Percentiles rank a stretch among this genome's conserved stretches.
phyloP scores from a whole-genome alignment of 495 filamentous ascomycete species.

The Penicillium fimorum region DNA sequence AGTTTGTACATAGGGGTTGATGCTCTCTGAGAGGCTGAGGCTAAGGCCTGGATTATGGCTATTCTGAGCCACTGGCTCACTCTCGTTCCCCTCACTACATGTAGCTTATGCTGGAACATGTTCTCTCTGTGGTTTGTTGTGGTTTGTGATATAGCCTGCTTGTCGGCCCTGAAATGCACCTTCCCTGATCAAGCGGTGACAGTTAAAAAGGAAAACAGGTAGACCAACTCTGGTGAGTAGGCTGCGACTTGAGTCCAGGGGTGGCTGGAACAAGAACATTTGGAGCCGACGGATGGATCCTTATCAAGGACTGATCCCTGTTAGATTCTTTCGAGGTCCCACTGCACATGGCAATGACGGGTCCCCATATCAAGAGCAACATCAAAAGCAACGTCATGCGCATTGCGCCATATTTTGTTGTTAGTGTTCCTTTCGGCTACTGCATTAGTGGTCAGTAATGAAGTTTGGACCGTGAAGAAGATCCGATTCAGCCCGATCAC shows the following conservation, averaged over 20 bases:
- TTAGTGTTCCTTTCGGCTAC: neutral
- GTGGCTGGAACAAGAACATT: neutral
- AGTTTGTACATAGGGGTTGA: too few relatives aligned
- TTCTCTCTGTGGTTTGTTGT: too few relatives aligned
- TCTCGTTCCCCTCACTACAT: neutral
- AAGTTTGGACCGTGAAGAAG: too few relatives aligned
- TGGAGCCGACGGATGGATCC: neutral
- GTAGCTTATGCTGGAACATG: too few relatives aligned
- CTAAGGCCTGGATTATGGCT: neutral
- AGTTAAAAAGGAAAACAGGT: neutral
- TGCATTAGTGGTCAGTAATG: neutral
- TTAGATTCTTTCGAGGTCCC: neutral
- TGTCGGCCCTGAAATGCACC: neutral
- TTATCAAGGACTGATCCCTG: neutral
- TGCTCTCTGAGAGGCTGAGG: neutral
- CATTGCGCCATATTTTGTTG: neutral
- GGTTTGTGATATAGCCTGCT: too few relatives aligned
- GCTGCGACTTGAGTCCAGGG: neutral
- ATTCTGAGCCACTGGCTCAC: neutral
- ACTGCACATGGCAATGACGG: neutral
- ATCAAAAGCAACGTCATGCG: too few relatives aligned
- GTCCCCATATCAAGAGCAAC: neutral
- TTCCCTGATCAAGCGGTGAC: too few relatives aligned
- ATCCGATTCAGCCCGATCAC: neutral
- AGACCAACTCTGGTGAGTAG: neutral